Evolutionary conservation across 768 basidiomycete genomes (phyloP).

Genomic region (Boletus rubropictus): DNA sequence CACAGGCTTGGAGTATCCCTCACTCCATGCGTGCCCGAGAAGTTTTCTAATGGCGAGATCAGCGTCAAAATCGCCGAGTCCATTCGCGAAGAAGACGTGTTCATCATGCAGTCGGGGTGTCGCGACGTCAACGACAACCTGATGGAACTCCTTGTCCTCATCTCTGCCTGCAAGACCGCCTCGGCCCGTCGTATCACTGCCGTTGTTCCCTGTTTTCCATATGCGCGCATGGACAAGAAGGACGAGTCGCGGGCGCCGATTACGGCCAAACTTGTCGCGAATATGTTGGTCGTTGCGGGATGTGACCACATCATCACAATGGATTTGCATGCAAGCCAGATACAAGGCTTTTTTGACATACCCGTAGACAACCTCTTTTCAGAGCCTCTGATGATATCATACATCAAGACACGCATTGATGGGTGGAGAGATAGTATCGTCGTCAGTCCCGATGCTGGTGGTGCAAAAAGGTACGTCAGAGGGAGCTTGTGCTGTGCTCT

Average conservation of each 20-base stretch:
- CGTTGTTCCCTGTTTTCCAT: conserved; percentile 96
- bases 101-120: conserved; percentile 92
- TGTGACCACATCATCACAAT: conserved; percentile 99
- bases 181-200: conserved; percentile 95
- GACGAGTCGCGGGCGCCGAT: conserved; percentile 94
- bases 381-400: conserved; percentile 90
- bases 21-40: conserved; percentile 78
- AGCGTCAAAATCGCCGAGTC: conserved; percentile 93
- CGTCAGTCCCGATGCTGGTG: conserved; percentile 96
- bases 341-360: conserved; percentile 98
- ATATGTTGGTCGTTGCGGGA: conserved; percentile 95
- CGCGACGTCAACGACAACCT: conserved; percentile 91
- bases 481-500: neutral
- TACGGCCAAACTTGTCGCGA: conserved; percentile 96
- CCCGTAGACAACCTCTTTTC: conserved; percentile 97
- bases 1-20: conserved; percentile 85
- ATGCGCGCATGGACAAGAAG: conserved; percentile 97
- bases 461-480: conserved; percentile 84
- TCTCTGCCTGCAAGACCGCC: conserved; percentile 95
- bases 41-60: conserved; percentile 93
- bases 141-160: conserved; percentile 98
- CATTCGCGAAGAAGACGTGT: conserved; percentile 96
- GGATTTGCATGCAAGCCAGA: conserved; percentile 96
- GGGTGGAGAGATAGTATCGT: conserved; percentile 87
- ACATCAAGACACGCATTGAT: conserved; percentile 81